Evolutionary conservation across 2,329 filamentous ascomycete genomes (phyloP), one percentile per base, ranked within the genome.

Genomic region (Fusarium ramigenum): DNA sequence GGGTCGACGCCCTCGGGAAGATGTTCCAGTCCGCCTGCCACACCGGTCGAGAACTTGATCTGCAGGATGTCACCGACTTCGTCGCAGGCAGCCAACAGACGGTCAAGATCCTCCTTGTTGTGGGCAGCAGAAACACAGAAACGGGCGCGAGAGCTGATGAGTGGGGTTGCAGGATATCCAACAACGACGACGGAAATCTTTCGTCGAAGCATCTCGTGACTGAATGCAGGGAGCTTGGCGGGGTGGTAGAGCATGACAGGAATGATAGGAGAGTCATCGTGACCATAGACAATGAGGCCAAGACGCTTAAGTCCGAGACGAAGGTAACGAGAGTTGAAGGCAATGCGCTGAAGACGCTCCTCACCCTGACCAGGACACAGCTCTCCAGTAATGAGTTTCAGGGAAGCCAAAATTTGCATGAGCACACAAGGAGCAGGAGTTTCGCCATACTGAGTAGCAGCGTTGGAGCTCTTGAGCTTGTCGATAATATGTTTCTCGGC

Each of bases 321-420:
- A n/a, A 99, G 93, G 82, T 99, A 99, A 52, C 96, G 92, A 28
- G 95, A 98, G 88, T 99, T 99, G 89, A 98, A 99, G 56, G 96
- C 95, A 75, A 99, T 93, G 77, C 96, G 92, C 84, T 98, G 95
- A 49, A 99, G 89, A 73, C 96, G 93, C 85, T 99, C 96, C 82
- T 97, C 94, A 65, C 96, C 96, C 84, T 99, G 95, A 8, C 96
- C 96, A 21, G 95, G 95, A 64, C 89, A 88, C 46, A 98, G 85
- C 68, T 98, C 95, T 60, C 96, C 96, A 57, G 90, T 92, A 81
- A 99, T 99, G 78, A 98, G 92, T 77, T 91, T 92, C 59, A 99
- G 89, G 7, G 96, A 93, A 36, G 93, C 92, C 52, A 94, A 87
- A 78, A 99, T 99, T 82, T 99, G 96, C 82, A 93, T 93, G 47